Evolutionary conservation across 208 protist species (phyloP).

Genomic region (Eutreptiella sp.): DNA sequence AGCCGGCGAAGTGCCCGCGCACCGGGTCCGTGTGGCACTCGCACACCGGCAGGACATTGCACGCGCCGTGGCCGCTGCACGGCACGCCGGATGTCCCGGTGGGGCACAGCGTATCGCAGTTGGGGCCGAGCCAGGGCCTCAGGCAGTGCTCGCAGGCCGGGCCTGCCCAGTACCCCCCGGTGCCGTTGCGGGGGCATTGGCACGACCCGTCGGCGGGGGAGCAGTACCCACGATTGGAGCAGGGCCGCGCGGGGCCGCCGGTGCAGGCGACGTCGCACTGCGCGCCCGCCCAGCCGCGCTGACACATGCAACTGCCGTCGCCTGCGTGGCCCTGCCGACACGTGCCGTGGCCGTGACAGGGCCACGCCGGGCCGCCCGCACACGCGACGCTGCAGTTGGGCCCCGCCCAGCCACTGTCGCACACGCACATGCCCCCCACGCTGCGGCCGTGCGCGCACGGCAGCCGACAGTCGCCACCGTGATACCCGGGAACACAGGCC

Average conservation of each 20-base stretch:
- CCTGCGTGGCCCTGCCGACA: too few relatives aligned
- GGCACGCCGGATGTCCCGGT: background rate
- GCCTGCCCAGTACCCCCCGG: constrained; percentile 17
- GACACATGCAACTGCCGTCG: constrained; percentile 2
- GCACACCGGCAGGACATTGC: background rate
- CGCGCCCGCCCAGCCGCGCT: background rate
- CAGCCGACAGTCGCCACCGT: constrained; percentile 7
- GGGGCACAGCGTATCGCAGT: constrained; percentile 11
- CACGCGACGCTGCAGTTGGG: constrained; percentile 4
- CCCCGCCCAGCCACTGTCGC: constrained; percentile 15
- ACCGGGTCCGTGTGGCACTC: constrained; percentile 5
- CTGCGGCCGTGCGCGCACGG: background rate
- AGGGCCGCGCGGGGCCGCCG: too few relatives aligned
- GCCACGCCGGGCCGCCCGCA: background rate
- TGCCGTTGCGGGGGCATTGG: constrained; percentile 20
- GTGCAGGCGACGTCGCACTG: too few relatives aligned
- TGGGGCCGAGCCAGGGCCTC: constrained; percentile 1
- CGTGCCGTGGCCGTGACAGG: background rate
- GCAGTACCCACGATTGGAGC: constrained; percentile 18
- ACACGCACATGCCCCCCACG: constrained; percentile 6
- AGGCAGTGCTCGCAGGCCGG: constrained; percentile 8
- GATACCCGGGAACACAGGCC: background rate
- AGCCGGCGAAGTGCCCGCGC: too few relatives aligned
- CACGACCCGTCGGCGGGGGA: background rate
- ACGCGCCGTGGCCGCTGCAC: constrained; percentile 17